phyloP scores from a whole-genome alignment of 2,329 filamentous ascomycete genomes.

The Clonostachys rosea region DNA sequence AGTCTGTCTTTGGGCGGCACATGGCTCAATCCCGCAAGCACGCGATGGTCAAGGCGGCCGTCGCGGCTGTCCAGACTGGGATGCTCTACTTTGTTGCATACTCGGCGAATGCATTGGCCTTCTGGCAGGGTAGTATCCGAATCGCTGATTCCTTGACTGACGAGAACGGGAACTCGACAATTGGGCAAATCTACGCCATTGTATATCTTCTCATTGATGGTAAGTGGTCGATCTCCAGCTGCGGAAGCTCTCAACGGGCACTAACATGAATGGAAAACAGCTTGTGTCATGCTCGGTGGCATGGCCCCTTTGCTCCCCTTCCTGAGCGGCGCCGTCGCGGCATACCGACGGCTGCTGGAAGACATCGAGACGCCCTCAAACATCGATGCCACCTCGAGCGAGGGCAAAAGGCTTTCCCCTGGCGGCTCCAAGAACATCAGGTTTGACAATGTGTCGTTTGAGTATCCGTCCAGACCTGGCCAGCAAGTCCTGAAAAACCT shows the following conservation, averaged over 20 bases:
- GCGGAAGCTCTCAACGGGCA: no score
- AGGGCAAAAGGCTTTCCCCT: constrained; percentile 38
- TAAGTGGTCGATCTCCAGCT: constrained; percentile 5
- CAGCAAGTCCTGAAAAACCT: constrained; percentile 34
- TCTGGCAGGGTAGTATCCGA: constrained; percentile 60
- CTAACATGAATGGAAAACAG: not conserved
- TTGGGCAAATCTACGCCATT: constrained; percentile 56
- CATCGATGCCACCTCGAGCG: constrained; percentile 35
- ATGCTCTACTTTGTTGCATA: constrained; percentile 66
- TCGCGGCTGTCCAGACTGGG: constrained; percentile 53
- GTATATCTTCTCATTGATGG: constrained; percentile 60
- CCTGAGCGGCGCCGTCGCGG: constrained; percentile 51
- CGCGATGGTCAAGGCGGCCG: constrained; percentile 53
- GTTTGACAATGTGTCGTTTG: constrained; percentile 36
- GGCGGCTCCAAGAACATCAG: constrained; percentile 14
- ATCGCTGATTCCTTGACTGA: constrained; percentile 32
- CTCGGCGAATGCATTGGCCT: constrained; percentile 61
- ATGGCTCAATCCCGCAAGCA: constrained; percentile 43
- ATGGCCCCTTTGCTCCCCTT: constrained; percentile 60
- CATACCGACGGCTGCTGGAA: constrained; percentile 52
- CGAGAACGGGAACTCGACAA: constrained; percentile 22
- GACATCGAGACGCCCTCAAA: constrained; percentile 48
- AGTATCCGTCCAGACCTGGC: constrained; percentile 36
- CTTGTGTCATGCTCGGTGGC: constrained; percentile 57
- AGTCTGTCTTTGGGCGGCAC: constrained; percentile 51